Conservation (phyloP, 2,329 filamentous ascomycete genomes). For the Fusarium temperatum region DNA sequence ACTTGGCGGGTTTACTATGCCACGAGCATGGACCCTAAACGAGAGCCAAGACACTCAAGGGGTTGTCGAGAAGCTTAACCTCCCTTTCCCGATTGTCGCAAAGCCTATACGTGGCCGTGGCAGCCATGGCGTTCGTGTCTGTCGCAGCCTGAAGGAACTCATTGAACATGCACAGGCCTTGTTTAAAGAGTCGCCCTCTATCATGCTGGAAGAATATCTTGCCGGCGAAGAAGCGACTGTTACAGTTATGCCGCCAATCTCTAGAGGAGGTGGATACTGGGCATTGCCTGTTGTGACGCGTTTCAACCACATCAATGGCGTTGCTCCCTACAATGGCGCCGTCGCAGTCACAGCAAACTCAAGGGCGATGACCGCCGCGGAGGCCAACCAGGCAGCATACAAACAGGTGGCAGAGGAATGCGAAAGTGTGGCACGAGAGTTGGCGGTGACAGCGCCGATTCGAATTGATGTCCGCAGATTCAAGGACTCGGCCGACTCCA, state of each 20-base stretch:
- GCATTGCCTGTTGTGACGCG: constrained; percentile 47
- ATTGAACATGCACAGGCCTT: constrained; percentile 4
- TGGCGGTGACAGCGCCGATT: constrained; percentile 55
- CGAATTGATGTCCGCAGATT: constrained; percentile 57
- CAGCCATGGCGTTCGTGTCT: constrained; percentile 33
- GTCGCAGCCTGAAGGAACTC: constrained; percentile 14
- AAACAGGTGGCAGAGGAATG: constrained; percentile 50
- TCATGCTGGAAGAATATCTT: constrained; percentile 59
- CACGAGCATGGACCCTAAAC: constrained; percentile 47
- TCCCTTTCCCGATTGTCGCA: constrained; percentile 26
- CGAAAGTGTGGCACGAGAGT: constrained; percentile 49
- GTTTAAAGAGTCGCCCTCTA: constrained; percentile 34
- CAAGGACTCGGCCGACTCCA: constrained; percentile 34
- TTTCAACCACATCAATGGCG: constrained; percentile 29
- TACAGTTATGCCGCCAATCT: constrained; percentile 59
- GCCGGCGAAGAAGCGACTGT: constrained; percentile 59
- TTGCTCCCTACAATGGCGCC: constrained; percentile 34
- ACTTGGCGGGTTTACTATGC: constrained; percentile 51
- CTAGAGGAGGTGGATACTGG: constrained; percentile 48
- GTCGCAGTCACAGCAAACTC: constrained; percentile 52
- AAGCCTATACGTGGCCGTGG: constrained; percentile 34
- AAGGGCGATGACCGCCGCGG: constrained; percentile 46
- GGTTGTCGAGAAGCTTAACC: neutral
- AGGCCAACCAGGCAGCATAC: constrained; percentile 8
- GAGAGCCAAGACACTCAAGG: neutral